Percentiles rank a stretch among this genome's conserved stretches.
Evolutionary conservation across 225 moss, liverwort and hornwort genomes (phyloP).

Genomic region (Polytrichum formosum): DNA sequence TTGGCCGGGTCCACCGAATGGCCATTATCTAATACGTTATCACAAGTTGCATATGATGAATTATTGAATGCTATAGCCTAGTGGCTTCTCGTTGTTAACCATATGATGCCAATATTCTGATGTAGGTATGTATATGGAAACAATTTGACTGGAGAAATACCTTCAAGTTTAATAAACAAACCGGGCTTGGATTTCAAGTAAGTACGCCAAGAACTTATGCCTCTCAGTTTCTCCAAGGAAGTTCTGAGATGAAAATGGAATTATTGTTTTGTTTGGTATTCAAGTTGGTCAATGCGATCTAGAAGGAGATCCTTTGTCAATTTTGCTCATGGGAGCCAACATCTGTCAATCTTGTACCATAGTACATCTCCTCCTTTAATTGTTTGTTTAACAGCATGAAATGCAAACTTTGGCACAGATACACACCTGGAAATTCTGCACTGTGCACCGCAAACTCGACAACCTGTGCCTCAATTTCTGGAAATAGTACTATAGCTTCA

Average conservation of each 20-base stretch:
- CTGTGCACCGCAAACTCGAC: slow-evolving; percentile 18
- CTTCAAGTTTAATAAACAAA: slow-evolving; percentile 26
- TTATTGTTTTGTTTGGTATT: too few species aligned
- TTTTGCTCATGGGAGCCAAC: too few species aligned
- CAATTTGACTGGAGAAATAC: slow-evolving; percentile 35
- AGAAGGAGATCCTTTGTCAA: too few species aligned
- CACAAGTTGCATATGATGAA: neutral
- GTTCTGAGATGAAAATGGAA: too few species aligned
- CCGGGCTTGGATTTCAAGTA: slow-evolving; percentile 23
- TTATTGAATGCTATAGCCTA: neutral
- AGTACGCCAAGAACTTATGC: neutral
- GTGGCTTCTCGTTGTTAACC: too few species aligned
- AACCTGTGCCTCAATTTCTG: slow-evolving; percentile 12
- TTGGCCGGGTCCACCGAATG: neutral
- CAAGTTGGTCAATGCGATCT: too few species aligned
- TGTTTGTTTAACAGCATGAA: too few species aligned
- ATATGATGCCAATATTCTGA: neutral
- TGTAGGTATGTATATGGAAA: slow-evolving; percentile 41
- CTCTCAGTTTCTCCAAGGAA: too few species aligned
- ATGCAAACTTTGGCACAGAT: slow-evolving; percentile 6
- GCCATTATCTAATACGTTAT: neutral
- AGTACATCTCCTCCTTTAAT: too few species aligned
- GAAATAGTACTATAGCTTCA: slow-evolving; percentile 2
- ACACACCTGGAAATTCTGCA: slow-evolving; percentile 15
- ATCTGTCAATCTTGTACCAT: too few species aligned